Percentiles rank a stretch among this genome's conserved stretches.
Conservation (phyloP, 2,329 filamentous ascomycete genomes). For the Colletotrichum sp. region DNA sequence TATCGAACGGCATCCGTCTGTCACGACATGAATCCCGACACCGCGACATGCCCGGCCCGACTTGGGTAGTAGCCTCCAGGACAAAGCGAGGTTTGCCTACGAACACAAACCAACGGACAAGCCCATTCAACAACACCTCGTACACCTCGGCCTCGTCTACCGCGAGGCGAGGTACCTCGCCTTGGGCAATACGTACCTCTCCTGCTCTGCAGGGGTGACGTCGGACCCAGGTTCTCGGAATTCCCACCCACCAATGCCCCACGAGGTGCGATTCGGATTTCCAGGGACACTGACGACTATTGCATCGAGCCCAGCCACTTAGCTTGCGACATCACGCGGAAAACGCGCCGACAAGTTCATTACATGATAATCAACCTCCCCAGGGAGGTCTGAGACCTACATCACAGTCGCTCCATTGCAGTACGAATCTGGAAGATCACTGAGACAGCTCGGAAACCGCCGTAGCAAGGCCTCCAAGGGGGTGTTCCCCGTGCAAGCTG, state of each 20-base stretch:
- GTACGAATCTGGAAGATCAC: background rate
- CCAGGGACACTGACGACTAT: background rate
- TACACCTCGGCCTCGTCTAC: background rate
- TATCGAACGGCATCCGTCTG: background rate
- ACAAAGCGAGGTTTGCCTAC: background rate
- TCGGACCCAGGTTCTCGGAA: slow-evolving; percentile 13
- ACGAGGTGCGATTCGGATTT: background rate
- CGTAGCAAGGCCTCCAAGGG: background rate
- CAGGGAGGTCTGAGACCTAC: background rate
- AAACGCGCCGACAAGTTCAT: background rate
- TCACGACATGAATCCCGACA: background rate
- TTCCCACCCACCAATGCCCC: background rate
- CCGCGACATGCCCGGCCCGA: background rate
- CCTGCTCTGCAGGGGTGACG: background rate
- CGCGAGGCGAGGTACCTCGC: background rate
- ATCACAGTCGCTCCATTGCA: background rate
- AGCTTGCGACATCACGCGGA: background rate
- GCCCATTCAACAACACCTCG: background rate
- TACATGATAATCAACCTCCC: background rate
- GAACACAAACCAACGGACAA: background rate
- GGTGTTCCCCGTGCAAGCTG: background rate
- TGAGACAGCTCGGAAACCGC: background rate
- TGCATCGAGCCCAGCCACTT: background rate
- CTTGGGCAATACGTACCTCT: background rate
- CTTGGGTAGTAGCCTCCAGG: background rate